Conservation (phyloP, 768 basidiomycete genomes). For the Cystofilobasidium bisporidii region DNA sequence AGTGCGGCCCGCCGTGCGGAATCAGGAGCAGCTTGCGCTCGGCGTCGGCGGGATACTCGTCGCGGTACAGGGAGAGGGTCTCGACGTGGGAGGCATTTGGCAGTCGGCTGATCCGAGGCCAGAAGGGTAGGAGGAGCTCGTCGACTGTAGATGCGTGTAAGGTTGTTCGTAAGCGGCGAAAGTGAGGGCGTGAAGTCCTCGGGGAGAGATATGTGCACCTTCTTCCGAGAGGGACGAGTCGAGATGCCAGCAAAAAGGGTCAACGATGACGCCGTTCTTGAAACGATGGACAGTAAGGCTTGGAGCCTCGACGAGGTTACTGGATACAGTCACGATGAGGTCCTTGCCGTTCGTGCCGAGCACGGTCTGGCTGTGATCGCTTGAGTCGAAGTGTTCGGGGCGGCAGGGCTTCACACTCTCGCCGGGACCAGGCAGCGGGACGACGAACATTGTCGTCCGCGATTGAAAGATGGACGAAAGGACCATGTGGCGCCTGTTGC, state of each 20-base stretch:
- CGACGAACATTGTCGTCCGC: slow-evolving; percentile 33
- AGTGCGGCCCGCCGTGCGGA: slow-evolving; percentile 60
- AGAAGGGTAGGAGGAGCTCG: slow-evolving; percentile 43
- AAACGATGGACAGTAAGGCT: no score
- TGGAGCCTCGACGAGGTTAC: background rate
- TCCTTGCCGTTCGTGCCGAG: slow-evolving; percentile 30
- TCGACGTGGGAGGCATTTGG: slow-evolving; percentile 49
- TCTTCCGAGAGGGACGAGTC: no score
- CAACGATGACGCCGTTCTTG: slow-evolving; percentile 30
- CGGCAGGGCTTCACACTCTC: no score
- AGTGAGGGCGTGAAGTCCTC: no score
- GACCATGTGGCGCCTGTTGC: slow-evolving; percentile 39
- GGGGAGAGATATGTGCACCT: no score
- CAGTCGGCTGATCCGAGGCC: slow-evolving; percentile 48
- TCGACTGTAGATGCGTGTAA: slow-evolving; percentile 38
- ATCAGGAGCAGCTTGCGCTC: slow-evolving; percentile 41
- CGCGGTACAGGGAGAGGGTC: slow-evolving; percentile 34
- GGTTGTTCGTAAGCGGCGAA: no score
- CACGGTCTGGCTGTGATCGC: slow-evolving; percentile 23
- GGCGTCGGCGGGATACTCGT: slow-evolving; percentile 33
- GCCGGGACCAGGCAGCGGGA: slow-evolving; percentile 1
- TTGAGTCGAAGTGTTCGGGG: no score
- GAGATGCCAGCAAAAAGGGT: no score
- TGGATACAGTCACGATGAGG: slow-evolving; percentile 17
- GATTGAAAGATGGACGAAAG: slow-evolving; percentile 52